Percentiles rank a stretch among this genome's conserved stretches.
Evolutionary conservation across 495 filamentous ascomycete genomes (phyloP).

Genomic region (Hypomontagnella submonticulosa): DNA sequence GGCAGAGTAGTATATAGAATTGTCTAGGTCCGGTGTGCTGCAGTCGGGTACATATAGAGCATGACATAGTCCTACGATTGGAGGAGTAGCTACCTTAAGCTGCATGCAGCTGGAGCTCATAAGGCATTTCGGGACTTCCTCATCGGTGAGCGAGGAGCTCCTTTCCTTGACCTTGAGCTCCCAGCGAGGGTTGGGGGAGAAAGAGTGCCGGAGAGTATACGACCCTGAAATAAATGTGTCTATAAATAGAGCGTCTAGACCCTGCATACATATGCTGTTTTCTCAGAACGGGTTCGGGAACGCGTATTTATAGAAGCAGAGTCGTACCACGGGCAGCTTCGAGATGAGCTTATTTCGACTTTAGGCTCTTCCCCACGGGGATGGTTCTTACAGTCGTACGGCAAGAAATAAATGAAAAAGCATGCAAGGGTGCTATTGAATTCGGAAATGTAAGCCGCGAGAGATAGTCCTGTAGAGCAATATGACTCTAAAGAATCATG

Average conservation of each 20-base stretch:
- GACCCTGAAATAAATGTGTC: conserved; percentile 10
- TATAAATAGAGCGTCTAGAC: conserved; percentile 38
- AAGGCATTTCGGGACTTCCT: conserved; percentile 13
- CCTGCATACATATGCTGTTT: background rate
- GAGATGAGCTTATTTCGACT: conserved; percentile 9
- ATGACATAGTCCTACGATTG: background rate
- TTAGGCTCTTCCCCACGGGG: conserved; percentile 36
- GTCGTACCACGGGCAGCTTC: conserved; percentile 1
- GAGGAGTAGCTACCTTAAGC: conserved; percentile 12
- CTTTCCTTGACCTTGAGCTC: conserved; percentile 1
- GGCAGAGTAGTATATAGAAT: conserved; percentile 18
- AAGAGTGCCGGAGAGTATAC: conserved; percentile 7
- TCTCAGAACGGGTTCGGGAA: conserved; percentile 12
- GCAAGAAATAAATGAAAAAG: conserved; percentile 1
- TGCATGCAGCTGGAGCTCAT: conserved; percentile 10
- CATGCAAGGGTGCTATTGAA: conserved; percentile 12
- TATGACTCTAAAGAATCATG: too few species aligned
- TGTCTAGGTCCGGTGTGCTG: conserved; percentile 12
- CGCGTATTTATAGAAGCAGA: conserved; percentile 7
- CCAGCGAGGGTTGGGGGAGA: background rate
- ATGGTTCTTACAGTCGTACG: conserved; percentile 16
- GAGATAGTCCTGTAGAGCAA: too few species aligned
- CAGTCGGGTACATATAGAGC: conserved; percentile 3
- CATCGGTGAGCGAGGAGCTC: conserved; percentile 1
- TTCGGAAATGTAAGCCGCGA: conserved; percentile 8